phyloP scores from a whole-genome alignment of 495 filamentous ascomycete species.

The Gamarada debralockiae region DNA sequence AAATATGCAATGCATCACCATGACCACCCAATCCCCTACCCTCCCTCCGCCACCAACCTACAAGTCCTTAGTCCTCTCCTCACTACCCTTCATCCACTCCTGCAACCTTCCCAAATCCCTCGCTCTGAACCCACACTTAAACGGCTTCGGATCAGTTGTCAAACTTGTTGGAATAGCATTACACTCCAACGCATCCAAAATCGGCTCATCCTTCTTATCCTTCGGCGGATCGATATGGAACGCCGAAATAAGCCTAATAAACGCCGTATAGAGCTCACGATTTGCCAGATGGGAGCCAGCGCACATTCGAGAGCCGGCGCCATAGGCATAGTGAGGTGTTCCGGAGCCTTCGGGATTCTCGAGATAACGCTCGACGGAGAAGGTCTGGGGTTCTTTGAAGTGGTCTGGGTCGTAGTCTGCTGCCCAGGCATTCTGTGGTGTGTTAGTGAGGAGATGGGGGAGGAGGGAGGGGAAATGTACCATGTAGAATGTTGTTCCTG shows the following conservation, averaged over 20 bases:
- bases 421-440: slow-evolving; percentile 54
- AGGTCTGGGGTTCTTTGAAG: slow-evolving; percentile 55
- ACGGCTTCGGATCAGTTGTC: slow-evolving; percentile 69
- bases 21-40: background rate
- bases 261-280: slow-evolving; percentile 64
- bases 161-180: slow-evolving; percentile 61
- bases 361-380: slow-evolving; percentile 65
- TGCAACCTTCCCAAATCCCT: slow-evolving; percentile 40
- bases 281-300: slow-evolving; percentile 68
- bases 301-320: slow-evolving; percentile 69
- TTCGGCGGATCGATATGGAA: slow-evolving; percentile 41
- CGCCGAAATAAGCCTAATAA: slow-evolving; percentile 62
- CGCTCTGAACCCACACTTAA: slow-evolving; percentile 53
- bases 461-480: slow-evolving; percentile 26
- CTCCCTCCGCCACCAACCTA: slow-evolving; percentile 3
- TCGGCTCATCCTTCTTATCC: slow-evolving; percentile 40
- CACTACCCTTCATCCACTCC: slow-evolving; percentile 51
- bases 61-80: slow-evolving; percentile 29
- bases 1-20: no score
- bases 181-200: slow-evolving; percentile 58
- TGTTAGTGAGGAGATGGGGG: background rate
- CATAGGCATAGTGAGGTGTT: slow-evolving; percentile 68
- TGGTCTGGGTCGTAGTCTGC: slow-evolving; percentile 65
- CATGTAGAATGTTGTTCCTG: slow-evolving; percentile 66
- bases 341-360: slow-evolving; percentile 49